Base-by-base conservation (phyloP, 1,284 basidiomycete species). In the Cutaneotrichosporon cyanovorans region DNA sequence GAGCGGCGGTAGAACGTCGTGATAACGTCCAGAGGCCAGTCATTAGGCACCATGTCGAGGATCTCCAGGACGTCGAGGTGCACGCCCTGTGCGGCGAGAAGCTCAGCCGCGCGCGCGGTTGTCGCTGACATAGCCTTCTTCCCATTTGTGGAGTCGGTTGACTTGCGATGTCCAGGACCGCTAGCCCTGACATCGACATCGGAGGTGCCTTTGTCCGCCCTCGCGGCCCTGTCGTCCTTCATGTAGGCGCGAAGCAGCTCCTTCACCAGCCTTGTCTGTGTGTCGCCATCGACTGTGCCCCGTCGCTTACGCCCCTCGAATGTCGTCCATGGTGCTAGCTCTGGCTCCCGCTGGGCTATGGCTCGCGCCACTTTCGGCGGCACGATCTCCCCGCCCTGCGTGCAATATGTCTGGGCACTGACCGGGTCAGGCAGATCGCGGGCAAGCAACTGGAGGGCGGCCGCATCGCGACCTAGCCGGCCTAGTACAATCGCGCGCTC, bases 401-500 rank as follows among this genome's bases (percentile, higher is more conserved):
- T 77, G 64, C 87, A 87, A 69, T 89, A 91, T 2, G 80, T 78
- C 65, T 91, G 87, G 1, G 87, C 86, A 1, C 85, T 84, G 0
- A 78, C 72, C 0, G 80, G 74, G 65, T 93, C 89, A 33, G 78
- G 77, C 4, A 92, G 71, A 19, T 80, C 78, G 52, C 81, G 76
- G 1, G 84, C 83, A 8, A 95, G 78, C 2, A 79, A 75, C 7
- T 78, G 70, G 2, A 93, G 76, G 0, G 84, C 85, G 21, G 75
- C 73, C 7, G 75, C 77, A 59, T 88, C 81, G 38, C 83, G 75
- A 11, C 77, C 78, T 5, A 81, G 76, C 75, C 87, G 87, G 10
- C 86, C 87, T 49, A 87, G 78, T 2, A 92, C 73, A 30, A 93
- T 80, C 0, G 86, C 86, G 19, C 82, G 66, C 64, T 93, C 90